Base-by-base conservation (phyloP, 768 basidiomycete species). In the Phaffia australis region DNA sequence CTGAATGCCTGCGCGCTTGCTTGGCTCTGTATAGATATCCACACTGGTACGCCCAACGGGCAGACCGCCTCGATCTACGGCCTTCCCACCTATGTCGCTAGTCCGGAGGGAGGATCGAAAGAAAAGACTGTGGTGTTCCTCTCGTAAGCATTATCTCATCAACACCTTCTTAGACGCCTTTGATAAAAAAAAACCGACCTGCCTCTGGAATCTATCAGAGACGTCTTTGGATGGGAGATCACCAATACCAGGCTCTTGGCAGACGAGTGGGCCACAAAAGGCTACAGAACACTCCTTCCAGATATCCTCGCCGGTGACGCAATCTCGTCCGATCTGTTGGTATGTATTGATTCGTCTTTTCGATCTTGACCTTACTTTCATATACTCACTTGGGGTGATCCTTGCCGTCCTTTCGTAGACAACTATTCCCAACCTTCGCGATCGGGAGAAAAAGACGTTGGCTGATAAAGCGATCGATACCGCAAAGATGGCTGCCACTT, bases 151-250 rank as follows among this genome's bases (percentile, higher is more conserved):
- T 4, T 27, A 14, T 49, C 59, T 27, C 46, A 25, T 25, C 23
- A 19, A 3, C 29, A 25, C 46, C 25, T 25, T 60, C 3, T 27
- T 47, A 47, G 46, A 46, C 21, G n/a, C n/a, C n/a, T n/a, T 51
- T 27, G 61, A 11, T 18, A 7, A 11, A 29, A 49, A 27, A 46
- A 18, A 18, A n/a, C 15, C 15, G 25, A 42, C 35, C 11, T 42
- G 35, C 11, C 11, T 42, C 11, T 11, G 35, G 11, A 42, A 5
- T 11, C 35, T 42, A 42, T 11, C 11, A 42, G 55, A 18, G 35
- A 57, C 63, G 74, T 78, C 65, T 78, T 78, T 63, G 78, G 78
- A 29, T 73, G 72, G 35, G 71, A 77, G 49, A 69, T 76, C 16
- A 57, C 70, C 61, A 74, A 77, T 60, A 68, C 73, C 29, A 71